Percentiles rank a stretch among this genome's conserved stretches.
These are phyloP conservation scores for Linnemannia exigua DNA, from an alignment of 192 early-diverging fungal species.

Conservation along the genomic window DNA sequence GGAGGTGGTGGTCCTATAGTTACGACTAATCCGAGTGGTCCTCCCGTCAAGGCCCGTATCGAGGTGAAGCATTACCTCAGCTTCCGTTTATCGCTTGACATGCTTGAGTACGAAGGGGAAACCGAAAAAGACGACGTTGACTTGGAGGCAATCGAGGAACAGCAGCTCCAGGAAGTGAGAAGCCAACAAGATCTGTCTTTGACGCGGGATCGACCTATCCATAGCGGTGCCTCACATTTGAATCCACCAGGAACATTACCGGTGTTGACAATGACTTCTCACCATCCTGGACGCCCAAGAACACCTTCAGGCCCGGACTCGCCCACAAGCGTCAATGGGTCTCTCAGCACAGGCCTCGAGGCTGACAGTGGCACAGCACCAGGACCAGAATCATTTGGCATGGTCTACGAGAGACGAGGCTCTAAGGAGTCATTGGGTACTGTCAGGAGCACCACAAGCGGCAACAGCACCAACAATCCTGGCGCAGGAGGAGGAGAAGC, in stretches of 20 bases:
- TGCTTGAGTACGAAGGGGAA: conserved; percentile 47
- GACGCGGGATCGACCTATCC: background rate
- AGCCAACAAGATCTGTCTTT: conserved; percentile 1
- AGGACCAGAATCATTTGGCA: background rate
- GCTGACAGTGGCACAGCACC: background rate
- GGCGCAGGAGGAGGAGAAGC: background rate
- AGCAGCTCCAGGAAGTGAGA: conserved; percentile 9
- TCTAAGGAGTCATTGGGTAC: conserved; percentile 6
- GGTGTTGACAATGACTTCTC: background rate
- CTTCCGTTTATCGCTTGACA: conserved; percentile 39
- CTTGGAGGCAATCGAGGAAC: conserved; percentile 25
- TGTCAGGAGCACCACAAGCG: background rate
- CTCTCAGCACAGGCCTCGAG: background rate
- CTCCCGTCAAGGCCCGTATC: conserved; percentile 24
- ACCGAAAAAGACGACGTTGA: conserved; percentile 26
- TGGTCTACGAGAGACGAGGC: conserved; percentile 5
- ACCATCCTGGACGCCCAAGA: background rate
- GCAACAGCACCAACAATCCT: background rate
- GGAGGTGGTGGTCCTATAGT: background rate
- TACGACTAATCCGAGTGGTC: background rate
- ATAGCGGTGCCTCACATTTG: background rate
- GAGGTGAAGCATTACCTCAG: conserved; percentile 48
- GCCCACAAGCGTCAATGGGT: background rate
- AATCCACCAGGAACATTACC: background rate
- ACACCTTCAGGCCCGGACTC: background rate